These are phyloP conservation scores for Plantago ovata DNA, from an alignment of 257 asterid genomes.

Conservation along the genomic window DNA sequence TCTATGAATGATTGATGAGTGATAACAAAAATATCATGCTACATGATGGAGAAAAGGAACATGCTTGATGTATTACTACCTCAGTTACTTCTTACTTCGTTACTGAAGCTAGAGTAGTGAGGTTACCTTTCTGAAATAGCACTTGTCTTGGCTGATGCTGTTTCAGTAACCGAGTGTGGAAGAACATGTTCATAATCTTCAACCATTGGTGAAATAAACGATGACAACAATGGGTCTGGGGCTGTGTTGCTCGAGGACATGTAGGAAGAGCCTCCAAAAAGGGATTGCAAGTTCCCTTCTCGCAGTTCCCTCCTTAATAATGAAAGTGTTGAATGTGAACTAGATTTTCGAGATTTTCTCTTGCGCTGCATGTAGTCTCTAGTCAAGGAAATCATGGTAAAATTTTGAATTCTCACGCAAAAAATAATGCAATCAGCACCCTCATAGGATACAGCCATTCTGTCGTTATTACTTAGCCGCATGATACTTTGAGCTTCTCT, in stretches of 20 bases:
- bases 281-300: conserved; percentile 87
- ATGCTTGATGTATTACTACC: no score
- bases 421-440: not conserved
- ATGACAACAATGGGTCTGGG: conserved; percentile 88
- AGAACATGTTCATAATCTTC: conserved; percentile 64
- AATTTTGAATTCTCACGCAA: not conserved
- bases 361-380: conserved; percentile 81
- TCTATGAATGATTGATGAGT: no score
- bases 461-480: no score
- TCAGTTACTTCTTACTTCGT: not conserved
- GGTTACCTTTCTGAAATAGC: conserved; percentile 60
- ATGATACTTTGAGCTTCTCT: no score
- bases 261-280: conserved; percentile 87
- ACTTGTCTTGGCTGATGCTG: conserved; percentile 48
- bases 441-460: no score
- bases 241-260: conserved; percentile 60
- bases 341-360: conserved; percentile 78
- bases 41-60: no score
- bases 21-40: no score
- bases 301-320: conserved; percentile 85
- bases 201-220: conserved; percentile 79
- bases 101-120: conserved; percentile 8
- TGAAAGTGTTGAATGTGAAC: conserved; percentile 80
- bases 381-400: conserved; percentile 65
- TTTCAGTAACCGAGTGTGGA: conserved; percentile 46